phyloP scores from a whole-genome alignment of 1,139 yeast genomes.

The Pichia sp. region DNA sequence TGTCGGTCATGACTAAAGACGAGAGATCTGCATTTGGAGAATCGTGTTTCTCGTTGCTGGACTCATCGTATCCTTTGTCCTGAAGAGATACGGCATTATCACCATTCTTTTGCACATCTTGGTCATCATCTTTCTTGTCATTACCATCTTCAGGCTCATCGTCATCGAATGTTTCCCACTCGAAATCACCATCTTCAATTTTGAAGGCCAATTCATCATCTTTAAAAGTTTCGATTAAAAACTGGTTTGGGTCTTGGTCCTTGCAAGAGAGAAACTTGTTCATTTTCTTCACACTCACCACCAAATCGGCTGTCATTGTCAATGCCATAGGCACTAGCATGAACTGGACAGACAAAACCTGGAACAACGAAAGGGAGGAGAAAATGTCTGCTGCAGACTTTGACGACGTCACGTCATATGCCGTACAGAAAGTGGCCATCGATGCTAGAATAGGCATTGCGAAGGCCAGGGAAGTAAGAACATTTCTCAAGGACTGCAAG shows the following conservation, averaged over 20 bases:
- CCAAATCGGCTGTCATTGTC: constrained; percentile 44
- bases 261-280: constrained; percentile 33
- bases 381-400: constrained; percentile 70
- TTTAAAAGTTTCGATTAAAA: constrained; percentile 9
- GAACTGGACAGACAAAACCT: constrained; percentile 46
- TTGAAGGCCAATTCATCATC: constrained; percentile 30
- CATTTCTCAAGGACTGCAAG: constrained; percentile 41
- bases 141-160: constrained; percentile 26
- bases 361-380: constrained; percentile 73
- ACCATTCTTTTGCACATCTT: neutral
- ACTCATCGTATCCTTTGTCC: neutral
- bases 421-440: constrained; percentile 61
- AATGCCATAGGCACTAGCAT: constrained; percentile 64
- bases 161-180: constrained; percentile 41
- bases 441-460: constrained; percentile 43
- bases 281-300: constrained; percentile 41
- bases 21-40: neutral
- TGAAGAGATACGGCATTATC: neutral
- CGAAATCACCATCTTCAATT: constrained; percentile 38
- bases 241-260: constrained; percentile 18
- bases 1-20: neutral
- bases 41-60: neutral
- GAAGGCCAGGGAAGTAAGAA: constrained; percentile 41
- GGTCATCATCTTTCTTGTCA: constrained; percentile 4
- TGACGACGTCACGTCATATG: constrained; percentile 49